Conservation (phyloP, 108 stramenopile genomes). For the Skeletonema grethae region DNA sequence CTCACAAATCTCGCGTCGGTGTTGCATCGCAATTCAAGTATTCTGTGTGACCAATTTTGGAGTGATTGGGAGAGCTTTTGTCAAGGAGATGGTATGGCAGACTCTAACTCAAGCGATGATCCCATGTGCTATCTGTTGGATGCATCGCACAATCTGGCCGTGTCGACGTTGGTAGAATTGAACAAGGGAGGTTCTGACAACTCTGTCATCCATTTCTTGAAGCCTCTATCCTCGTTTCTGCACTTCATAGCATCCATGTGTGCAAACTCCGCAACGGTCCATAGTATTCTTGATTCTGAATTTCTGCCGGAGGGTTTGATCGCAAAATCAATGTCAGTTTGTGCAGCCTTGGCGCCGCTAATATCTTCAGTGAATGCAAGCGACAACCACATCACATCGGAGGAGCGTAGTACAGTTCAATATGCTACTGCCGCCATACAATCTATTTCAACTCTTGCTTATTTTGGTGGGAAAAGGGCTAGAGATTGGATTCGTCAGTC, state of each 20-base stretch:
- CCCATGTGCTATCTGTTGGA: conserved; percentile 62
- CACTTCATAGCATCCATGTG: conserved; percentile 43
- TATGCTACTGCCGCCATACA: conserved; percentile 22
- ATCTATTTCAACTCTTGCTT: conserved; percentile 39
- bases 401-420: conserved; percentile 25
- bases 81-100: conserved; percentile 10
- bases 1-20: conserved; percentile 52
- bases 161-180: conserved; percentile 33
- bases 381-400: conserved; percentile 13
- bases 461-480: conserved; percentile 27
- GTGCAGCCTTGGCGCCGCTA: conserved; percentile 31
- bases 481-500: conserved; percentile 36
- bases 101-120: conserved; percentile 15
- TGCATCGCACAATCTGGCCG: conserved; percentile 54
- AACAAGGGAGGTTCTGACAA: conserved; percentile 11
- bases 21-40: conserved; percentile 54
- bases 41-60: conserved; percentile 65
- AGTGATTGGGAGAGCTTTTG: conserved; percentile 55
- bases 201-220: conserved; percentile 25
- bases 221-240: conserved; percentile 38
- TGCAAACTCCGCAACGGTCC: conserved; percentile 25
- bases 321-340: conserved; percentile 20
- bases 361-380: conserved; percentile 29
- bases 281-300: conserved; percentile 24
- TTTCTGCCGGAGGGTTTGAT: conserved; percentile 45